Evolutionary conservation across 768 basidiomycete genomes (phyloP).

Genomic region (Lyophyllum decastes): DNA sequence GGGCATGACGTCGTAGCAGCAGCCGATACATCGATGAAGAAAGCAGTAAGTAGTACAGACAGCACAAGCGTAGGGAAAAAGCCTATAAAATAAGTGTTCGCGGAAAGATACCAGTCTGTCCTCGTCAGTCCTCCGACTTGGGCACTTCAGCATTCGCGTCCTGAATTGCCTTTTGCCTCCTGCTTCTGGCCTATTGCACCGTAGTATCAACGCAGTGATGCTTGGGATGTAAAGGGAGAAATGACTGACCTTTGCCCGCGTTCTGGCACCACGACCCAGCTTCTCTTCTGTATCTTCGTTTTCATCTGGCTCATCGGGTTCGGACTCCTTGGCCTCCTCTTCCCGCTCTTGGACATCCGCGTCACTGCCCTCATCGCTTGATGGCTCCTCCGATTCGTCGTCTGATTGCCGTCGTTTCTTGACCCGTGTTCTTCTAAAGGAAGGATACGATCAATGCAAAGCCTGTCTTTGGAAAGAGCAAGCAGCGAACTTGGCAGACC

Average conservation of each 20-base stretch:
- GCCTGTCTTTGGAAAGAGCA: neutral
- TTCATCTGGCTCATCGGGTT: constrained; percentile 22
- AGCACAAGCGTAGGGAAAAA: constrained; percentile 7
- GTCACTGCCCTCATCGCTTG: constrained; percentile 37
- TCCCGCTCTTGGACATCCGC: constrained; percentile 36
- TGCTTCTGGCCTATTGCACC: constrained; percentile 14
- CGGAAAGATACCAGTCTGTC: neutral
- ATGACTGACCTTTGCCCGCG: constrained; percentile 21
- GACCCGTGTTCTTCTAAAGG: constrained; percentile 36
- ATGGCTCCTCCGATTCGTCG: constrained; percentile 40
- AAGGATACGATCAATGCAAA: constrained; percentile 2
- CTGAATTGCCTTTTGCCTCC: constrained; percentile 11
- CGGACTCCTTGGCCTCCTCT: constrained; percentile 16
- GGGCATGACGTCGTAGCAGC: neutral
- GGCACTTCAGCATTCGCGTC: constrained; percentile 13
- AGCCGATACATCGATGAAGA: constrained; percentile 8
- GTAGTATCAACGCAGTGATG: neutral
- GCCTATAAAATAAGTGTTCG: neutral
- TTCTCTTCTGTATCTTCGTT: constrained; percentile 28
- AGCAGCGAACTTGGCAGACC: constrained; percentile 46
- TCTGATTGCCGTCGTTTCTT: constrained; percentile 34
- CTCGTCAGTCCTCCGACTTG: constrained; percentile 11
- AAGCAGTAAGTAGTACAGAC: constrained; percentile 14
- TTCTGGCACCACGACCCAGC: constrained; percentile 29
- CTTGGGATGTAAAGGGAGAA: neutral